phyloP scores from a whole-genome alignment of 2,329 filamentous ascomycete genomes.

The Fonsecaea pugnacius region DNA sequence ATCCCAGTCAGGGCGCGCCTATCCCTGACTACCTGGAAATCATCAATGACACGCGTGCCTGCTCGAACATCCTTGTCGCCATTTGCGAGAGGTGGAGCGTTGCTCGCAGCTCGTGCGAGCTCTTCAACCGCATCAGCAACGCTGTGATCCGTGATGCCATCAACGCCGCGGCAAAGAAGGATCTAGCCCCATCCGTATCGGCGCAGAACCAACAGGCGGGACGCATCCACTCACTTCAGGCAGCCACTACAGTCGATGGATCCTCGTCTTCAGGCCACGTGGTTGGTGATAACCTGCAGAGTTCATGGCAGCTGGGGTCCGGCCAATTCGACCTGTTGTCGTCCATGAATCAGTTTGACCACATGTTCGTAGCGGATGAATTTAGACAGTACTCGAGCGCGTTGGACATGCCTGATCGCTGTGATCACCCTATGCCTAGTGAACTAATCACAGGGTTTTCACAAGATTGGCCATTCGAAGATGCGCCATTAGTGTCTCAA shows the following conservation, averaged over 20 bases:
- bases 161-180: constrained; percentile 34
- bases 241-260: background rate
- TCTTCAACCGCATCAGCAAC: constrained; percentile 52
- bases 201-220: too few species aligned
- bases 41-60: constrained; percentile 50
- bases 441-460: constrained; percentile 15
- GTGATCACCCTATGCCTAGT: background rate
- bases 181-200: background rate
- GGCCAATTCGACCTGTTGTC: background rate
- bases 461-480: constrained; percentile 20
- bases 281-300: too few species aligned
- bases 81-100: constrained; percentile 52
- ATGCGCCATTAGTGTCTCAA: background rate
- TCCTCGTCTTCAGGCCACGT: background rate
- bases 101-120: constrained; percentile 48
- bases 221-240: too few species aligned
- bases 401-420: background rate
- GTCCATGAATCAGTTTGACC: constrained; percentile 5
- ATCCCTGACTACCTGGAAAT: constrained; percentile 41
- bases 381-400: constrained; percentile 1
- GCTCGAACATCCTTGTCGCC: constrained; percentile 53
- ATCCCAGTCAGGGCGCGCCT: background rate
- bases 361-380: constrained; percentile 7
- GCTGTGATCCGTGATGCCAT: constrained; percentile 50
- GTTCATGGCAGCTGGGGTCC: too few species aligned